Evolutionary conservation across 1,284 basidiomycete species (phyloP).

Genomic region (Cryptococcus sp.): DNA sequence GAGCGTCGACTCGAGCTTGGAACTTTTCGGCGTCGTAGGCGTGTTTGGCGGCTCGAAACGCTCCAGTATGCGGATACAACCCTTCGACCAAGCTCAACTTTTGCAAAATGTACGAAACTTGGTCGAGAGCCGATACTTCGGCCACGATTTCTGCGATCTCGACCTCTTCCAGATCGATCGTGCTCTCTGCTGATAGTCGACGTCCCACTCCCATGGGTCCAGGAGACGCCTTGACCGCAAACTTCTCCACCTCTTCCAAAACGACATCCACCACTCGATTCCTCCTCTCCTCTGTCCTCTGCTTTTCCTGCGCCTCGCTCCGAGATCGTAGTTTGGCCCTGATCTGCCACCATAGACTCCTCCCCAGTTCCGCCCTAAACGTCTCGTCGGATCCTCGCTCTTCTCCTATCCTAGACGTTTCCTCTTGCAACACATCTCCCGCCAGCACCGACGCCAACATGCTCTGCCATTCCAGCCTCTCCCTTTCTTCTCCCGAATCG

Average conservation of each 20-base stretch:
- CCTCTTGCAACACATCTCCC: slow-evolving; percentile 86
- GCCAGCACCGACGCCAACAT: slow-evolving; percentile 87
- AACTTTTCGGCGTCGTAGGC: slow-evolving; percentile 62
- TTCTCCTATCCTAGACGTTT: slow-evolving; percentile 77
- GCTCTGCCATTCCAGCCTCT: slow-evolving; percentile 62
- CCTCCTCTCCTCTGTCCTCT: slow-evolving; percentile 73
- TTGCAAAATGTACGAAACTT: slow-evolving; percentile 67
- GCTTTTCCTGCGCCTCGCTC: slow-evolving; percentile 75
- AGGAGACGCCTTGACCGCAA: slow-evolving; percentile 48
- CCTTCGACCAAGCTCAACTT: slow-evolving; percentile 77
- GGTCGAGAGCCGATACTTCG: slow-evolving; percentile 57
- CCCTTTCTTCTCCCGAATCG: slow-evolving; percentile 1
- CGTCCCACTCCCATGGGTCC: slow-evolving; percentile 4
- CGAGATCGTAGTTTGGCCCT: slow-evolving; percentile 77
- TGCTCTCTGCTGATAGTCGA: slow-evolving; percentile 16
- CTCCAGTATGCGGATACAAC: slow-evolving; percentile 77
- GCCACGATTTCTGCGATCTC: slow-evolving; percentile 20
- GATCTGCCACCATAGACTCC: slow-evolving; percentile 80
- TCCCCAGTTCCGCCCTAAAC: slow-evolving; percentile 61
- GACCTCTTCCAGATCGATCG: slow-evolving; percentile 4
- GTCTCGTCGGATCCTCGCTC: slow-evolving; percentile 60
- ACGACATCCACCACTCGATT: slow-evolving; percentile 72
- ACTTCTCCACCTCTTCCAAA: slow-evolving; percentile 74
- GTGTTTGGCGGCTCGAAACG: slow-evolving; percentile 73
- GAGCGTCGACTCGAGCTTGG: slow-evolving; percentile 70